Conservation (phyloP, 768 basidiomycete genomes). For the Chalciporus piperatus region DNA sequence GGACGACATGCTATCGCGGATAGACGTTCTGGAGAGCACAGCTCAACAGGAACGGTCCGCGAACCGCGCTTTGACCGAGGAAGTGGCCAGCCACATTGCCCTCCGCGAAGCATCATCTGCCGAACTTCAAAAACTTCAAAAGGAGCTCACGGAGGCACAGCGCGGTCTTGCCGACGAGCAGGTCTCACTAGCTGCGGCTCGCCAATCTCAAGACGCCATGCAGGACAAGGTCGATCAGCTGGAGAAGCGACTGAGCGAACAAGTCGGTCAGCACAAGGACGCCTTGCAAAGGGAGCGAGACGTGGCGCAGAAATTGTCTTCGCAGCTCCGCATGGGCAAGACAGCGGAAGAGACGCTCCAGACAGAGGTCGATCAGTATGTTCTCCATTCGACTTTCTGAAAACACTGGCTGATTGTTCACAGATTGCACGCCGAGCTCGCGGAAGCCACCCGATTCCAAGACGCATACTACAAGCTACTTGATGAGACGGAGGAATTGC, state of each 20-base stretch:
- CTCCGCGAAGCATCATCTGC: constrained; percentile 42
- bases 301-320: constrained; percentile 44
- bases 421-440: constrained; percentile 50
- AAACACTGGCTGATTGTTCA: background rate
- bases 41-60: constrained; percentile 15
- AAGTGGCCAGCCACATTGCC: constrained; percentile 41
- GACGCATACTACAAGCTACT: constrained; percentile 66
- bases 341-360: constrained; percentile 67
- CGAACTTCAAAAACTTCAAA: constrained; percentile 39
- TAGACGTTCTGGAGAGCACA: constrained; percentile 6
- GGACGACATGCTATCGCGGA: constrained; percentile 31
- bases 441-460: constrained; percentile 62
- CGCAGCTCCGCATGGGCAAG: constrained; percentile 51
- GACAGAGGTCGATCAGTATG: constrained; percentile 67
- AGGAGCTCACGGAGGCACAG: constrained; percentile 33
- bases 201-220: constrained; percentile 22
- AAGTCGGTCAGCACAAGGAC: constrained; percentile 33
- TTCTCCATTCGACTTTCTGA: constrained; percentile 5
- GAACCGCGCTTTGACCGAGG: constrained; percentile 23
- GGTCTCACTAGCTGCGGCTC: constrained; percentile 14
- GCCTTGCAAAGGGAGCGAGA: constrained; percentile 48
- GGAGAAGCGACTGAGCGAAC: constrained; percentile 30
- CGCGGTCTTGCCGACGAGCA: constrained; percentile 21
- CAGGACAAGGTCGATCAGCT: constrained; percentile 25
- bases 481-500: constrained; percentile 61